Conservation (phyloP, 2,329 filamentous ascomycete genomes). For the Fusarium burgessii region DNA sequence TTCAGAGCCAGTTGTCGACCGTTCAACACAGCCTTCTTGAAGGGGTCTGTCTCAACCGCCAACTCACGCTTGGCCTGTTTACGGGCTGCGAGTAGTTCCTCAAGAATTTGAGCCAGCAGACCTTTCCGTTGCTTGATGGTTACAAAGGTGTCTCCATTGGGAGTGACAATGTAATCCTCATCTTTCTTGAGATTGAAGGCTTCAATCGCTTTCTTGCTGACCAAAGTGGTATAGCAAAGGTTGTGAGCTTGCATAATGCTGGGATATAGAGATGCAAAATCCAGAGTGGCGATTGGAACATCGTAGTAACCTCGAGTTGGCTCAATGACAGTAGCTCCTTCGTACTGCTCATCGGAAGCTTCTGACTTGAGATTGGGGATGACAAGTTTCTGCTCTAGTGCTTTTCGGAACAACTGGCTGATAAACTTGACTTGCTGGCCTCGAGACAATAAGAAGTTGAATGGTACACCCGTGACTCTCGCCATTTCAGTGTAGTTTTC, state of each 20-base stretch:
- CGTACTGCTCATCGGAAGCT: constrained; percentile 86
- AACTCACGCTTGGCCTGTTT: constrained; percentile 95
- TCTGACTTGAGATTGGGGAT: constrained; percentile 87
- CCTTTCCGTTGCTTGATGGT: constrained; percentile 91
- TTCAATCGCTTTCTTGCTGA: constrained; percentile 79
- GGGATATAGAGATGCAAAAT: constrained; percentile 98
- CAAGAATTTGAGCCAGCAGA: constrained; percentile 92
- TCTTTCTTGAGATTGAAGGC: constrained; percentile 83
- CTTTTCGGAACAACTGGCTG: constrained; percentile 96
- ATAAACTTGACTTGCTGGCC: constrained; percentile 98
- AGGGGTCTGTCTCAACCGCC: constrained; percentile 88
- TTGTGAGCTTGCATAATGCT: constrained; percentile 99
- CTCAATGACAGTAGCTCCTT: constrained; percentile 98
- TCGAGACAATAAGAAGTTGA: constrained; percentile 91
- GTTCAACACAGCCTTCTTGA: constrained; percentile 98
- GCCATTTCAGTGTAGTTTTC: constrained; percentile 99
- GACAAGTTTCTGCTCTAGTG: constrained; percentile 90
- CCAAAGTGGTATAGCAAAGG: constrained; percentile 93
- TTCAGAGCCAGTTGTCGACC: constrained; percentile 97
- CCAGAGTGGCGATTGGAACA: constrained; percentile 93
- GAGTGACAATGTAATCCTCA: constrained; percentile 96
- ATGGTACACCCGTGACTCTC: constrained; percentile 97
- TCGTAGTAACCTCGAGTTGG: constrained; percentile 94
- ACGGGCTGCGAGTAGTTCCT: constrained; percentile 90
- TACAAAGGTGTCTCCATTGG: constrained; percentile 93